phyloP scores from a whole-genome alignment of 306 rosid genomes.

The Hippophae tibetana region DNA sequence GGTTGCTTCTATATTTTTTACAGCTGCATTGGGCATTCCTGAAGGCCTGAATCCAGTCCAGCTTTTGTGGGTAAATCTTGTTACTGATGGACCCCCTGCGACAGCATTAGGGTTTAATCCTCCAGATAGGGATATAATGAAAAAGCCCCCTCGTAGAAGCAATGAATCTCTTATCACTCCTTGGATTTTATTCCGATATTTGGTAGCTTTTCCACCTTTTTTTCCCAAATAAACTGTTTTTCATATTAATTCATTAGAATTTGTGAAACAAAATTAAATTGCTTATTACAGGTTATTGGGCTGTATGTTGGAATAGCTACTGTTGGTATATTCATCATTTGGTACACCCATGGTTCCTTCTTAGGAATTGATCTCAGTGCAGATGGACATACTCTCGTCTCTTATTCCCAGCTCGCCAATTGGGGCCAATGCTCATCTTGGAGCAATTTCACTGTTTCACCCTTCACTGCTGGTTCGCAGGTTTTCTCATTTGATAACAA shows the following conservation, averaged over 20 bases:
- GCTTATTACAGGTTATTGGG: conserved; percentile 58
- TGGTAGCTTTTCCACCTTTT: background rate
- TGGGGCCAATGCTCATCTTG: conserved; percentile 79
- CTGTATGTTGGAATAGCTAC: conserved; percentile 79
- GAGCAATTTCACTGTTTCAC: conserved; percentile 61
- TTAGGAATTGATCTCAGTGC: conserved; percentile 74
- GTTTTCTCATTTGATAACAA: conserved; percentile 35
- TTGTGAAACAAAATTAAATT: background rate
- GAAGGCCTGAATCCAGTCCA: conserved; percentile 97
- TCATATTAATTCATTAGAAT: too few relatives aligned
- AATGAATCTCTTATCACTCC: conserved; percentile 67
- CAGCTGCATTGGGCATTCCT: conserved; percentile 25
- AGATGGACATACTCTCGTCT: conserved; percentile 77
- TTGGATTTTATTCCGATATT: conserved; percentile 46
- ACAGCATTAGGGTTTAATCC: conserved; percentile 96
- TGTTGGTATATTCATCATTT: conserved; percentile 74
- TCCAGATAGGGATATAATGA: conserved; percentile 82
- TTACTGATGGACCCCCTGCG: conserved; percentile 97
- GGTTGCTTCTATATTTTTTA: background rate
- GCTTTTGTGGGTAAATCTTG: conserved; percentile 98
- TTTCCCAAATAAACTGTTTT: too few relatives aligned
- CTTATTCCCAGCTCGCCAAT: conserved; percentile 79
- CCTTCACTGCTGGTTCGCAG: conserved; percentile 66
- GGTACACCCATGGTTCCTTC: conserved; percentile 79
- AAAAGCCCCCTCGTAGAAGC: conserved; percentile 77